Evolutionary conservation across 2,329 filamentous ascomycete genomes (phyloP).

Genomic region (Xylariaceae sp.): DNA sequence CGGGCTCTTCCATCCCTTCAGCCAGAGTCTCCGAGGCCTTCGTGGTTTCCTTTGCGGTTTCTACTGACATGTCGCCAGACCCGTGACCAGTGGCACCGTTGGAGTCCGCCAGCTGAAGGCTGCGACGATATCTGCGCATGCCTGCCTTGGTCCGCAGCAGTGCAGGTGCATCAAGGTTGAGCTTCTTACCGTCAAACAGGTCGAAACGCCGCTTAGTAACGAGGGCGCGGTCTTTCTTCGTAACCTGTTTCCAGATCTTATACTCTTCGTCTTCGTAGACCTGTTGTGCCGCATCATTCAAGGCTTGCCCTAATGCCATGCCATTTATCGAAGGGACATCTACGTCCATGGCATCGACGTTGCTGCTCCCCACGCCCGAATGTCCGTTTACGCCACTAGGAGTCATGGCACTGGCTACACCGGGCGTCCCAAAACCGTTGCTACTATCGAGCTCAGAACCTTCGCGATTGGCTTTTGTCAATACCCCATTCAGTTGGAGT

Average conservation of each 20-base stretch:
- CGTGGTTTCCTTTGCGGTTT: slow-evolving; percentile 43
- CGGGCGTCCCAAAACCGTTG: slow-evolving; percentile 82
- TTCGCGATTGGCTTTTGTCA: slow-evolving; percentile 54
- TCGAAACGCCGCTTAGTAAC: slow-evolving; percentile 80
- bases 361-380: slow-evolving; percentile 65
- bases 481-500: slow-evolving; percentile 59
- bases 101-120: slow-evolving; percentile 64
- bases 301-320: slow-evolving; percentile 56
- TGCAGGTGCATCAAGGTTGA: slow-evolving; percentile 84
- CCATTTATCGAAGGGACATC: slow-evolving; percentile 69
- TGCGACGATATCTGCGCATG: slow-evolving; percentile 83
- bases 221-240: slow-evolving; percentile 87
- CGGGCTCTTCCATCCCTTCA: slow-evolving; percentile 88
- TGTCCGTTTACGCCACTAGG: slow-evolving; percentile 66
- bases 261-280: slow-evolving; percentile 88
- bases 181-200: slow-evolving; percentile 76
- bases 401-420: slow-evolving; percentile 67
- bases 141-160: slow-evolving; percentile 77
- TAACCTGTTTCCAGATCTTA: slow-evolving; percentile 98
- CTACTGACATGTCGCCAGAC: slow-evolving; percentile 41
- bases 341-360: slow-evolving; percentile 80
- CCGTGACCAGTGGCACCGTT: slow-evolving; percentile 38
- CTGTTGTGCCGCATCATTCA: slow-evolving; percentile 66
- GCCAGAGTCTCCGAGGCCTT: slow-evolving; percentile 70
- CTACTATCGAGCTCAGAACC: slow-evolving; percentile 82